Percentiles rank a stretch among this genome's conserved stretches.
phyloP scores from a whole-genome alignment of 1,139 yeast genomes.

The Kodamaea derodonti region DNA sequence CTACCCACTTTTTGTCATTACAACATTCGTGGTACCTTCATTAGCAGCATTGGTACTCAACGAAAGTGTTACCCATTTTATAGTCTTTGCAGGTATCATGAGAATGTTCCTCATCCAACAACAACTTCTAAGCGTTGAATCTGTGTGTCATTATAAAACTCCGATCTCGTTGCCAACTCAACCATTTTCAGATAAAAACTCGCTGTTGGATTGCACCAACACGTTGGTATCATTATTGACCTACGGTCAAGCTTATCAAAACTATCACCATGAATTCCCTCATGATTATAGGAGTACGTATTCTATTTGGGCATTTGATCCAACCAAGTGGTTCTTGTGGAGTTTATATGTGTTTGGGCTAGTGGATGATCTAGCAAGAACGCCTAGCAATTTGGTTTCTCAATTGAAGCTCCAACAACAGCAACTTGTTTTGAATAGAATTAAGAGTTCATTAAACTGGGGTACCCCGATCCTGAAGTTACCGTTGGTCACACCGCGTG shows the following conservation, averaged over 20 bases:
- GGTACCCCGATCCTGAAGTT: constrained; percentile 70
- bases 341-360: constrained; percentile 37
- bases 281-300: constrained; percentile 56
- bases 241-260: constrained; percentile 62
- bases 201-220: constrained; percentile 44
- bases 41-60: constrained; percentile 32
- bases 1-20: constrained; percentile 36
- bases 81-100: constrained; percentile 60
- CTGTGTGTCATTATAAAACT: constrained; percentile 52
- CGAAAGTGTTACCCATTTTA: constrained; percentile 51
- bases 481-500: constrained; percentile 51
- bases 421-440: constrained; percentile 56
- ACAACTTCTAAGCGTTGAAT: constrained; percentile 51
- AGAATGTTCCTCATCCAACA: constrained; percentile 59
- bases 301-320: constrained; percentile 55
- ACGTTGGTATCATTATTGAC: constrained; percentile 55
- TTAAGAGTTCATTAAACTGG: constrained; percentile 66
- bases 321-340: constrained; percentile 60
- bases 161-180: constrained; percentile 47
- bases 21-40: constrained; percentile 50
- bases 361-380: constrained; percentile 33
- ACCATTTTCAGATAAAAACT: constrained; percentile 62
- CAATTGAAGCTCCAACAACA: constrained; percentile 63
- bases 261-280: constrained; percentile 74
- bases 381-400: constrained; percentile 47